Evolutionary conservation across 2,329 filamentous ascomycete species (phyloP).

Genomic region (Stagonosporopsis tanaceti): DNA sequence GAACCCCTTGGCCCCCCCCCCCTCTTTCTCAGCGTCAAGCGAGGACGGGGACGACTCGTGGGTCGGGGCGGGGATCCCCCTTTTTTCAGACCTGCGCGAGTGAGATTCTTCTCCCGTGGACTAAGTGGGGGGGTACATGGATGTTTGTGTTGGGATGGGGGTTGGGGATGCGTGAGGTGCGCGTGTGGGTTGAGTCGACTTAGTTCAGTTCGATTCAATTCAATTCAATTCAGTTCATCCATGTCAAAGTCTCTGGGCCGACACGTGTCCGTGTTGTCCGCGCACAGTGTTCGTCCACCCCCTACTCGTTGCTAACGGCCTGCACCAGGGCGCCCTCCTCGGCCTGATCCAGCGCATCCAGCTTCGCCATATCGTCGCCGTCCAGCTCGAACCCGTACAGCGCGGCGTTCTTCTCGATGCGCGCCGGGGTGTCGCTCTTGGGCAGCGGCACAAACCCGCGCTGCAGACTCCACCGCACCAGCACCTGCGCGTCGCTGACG

Average conservation of each 20-base stretch:
- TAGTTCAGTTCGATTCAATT: too few species aligned
- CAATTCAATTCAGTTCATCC: too few species aligned
- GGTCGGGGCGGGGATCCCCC: constrained; percentile 11
- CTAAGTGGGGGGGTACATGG: constrained; percentile 46
- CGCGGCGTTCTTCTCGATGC: constrained; percentile 48
- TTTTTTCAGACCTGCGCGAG: constrained; percentile 47
- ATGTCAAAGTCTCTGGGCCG: too few species aligned
- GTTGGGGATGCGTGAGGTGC: too few species aligned
- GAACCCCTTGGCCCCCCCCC: constrained; percentile 15
- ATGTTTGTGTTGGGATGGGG: too few species aligned
- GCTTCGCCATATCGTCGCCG: constrained; percentile 42
- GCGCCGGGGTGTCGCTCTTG: constrained; percentile 49
- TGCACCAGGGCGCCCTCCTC: constrained; percentile 46
- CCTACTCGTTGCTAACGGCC: constrained; percentile 20
- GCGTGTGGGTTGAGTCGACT: background rate
- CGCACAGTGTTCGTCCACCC: too few species aligned
- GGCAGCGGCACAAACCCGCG: constrained; percentile 62
- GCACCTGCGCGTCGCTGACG: constrained; percentile 77
- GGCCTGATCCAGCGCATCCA: constrained; percentile 48
- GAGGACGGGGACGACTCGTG: background rate
- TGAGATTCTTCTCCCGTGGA: constrained; percentile 45
- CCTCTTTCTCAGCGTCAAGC: constrained; percentile 26
- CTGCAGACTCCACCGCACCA: constrained; percentile 83
- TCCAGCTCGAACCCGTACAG: constrained; percentile 49
- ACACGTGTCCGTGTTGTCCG: too few species aligned